phyloP scores from a whole-genome alignment of 2,329 filamentous ascomycete species.

The Fusarium hostae region DNA sequence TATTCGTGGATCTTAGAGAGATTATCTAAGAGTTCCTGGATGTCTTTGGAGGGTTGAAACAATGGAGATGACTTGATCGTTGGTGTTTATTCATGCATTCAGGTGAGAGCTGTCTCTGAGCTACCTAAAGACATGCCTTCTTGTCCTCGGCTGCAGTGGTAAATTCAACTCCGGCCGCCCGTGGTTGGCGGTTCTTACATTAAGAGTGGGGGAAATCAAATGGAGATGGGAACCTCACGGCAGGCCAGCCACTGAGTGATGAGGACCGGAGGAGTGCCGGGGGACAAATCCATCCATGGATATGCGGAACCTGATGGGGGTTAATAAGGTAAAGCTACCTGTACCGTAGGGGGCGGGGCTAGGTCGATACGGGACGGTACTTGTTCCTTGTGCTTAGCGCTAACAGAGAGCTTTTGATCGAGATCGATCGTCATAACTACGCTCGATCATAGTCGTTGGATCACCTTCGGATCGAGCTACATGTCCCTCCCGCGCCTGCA shows the following conservation, averaged over 20 bases:
- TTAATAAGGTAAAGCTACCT: not conserved
- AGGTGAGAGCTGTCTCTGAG: not conserved
- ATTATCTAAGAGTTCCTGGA: constrained; percentile 6
- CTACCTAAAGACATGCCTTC: not conserved
- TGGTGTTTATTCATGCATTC: not conserved
- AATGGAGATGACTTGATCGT: constrained; percentile 2
- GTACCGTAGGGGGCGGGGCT: not conserved
- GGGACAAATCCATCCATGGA: constrained; percentile 6
- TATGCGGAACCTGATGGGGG: constrained; percentile 7
- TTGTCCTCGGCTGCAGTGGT: not conserved
- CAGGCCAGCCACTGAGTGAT: constrained; percentile 9
- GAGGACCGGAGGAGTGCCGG: constrained; percentile 21
- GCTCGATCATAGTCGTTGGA: constrained; percentile 42
- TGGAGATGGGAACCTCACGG: not conserved
- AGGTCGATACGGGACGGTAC: constrained; percentile 40
- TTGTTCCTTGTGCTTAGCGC: constrained; percentile 31
- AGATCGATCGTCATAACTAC: constrained; percentile 47
- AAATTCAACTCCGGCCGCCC: constrained; percentile 2
- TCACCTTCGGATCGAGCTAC: constrained; percentile 41
- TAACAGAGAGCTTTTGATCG: constrained; percentile 43
- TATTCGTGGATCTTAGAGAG: not conserved
- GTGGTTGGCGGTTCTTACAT: constrained; percentile 7
- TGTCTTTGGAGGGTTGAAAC: constrained; percentile 6
- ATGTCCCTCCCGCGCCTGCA: constrained; percentile 17
- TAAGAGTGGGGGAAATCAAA: constrained; percentile 8